Evolutionary conservation across 352 stramenopile genomes (phyloP).

Genomic region (Plasmopara halstedii): DNA sequence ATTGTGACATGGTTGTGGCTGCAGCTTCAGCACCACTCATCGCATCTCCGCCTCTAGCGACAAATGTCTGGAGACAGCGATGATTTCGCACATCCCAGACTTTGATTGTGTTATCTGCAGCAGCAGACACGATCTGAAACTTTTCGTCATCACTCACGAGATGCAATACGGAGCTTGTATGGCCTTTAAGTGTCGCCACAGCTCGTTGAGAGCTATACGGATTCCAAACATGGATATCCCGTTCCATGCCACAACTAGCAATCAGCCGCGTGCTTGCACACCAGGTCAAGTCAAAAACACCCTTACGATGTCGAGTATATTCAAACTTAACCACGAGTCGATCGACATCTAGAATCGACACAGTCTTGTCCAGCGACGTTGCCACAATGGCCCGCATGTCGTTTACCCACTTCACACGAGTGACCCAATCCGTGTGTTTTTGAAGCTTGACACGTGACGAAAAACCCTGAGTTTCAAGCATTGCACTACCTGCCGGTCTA

Average conservation of each 20-base stretch:
- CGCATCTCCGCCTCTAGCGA: slow-evolving; percentile 22
- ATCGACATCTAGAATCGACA: slow-evolving; percentile 79
- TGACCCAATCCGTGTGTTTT: slow-evolving; percentile 81
- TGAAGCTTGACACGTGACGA: slow-evolving; percentile 64
- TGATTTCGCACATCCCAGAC: slow-evolving; percentile 81
- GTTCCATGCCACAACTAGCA: slow-evolving; percentile 77
- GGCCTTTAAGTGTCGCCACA: slow-evolving; percentile 57
- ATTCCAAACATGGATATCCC: slow-evolving; percentile 86
- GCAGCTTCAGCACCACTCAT: slow-evolving; percentile 1
- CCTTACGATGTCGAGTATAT: slow-evolving; percentile 76
- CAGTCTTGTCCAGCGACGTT: slow-evolving; percentile 69
- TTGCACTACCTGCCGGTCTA: slow-evolving; percentile 38
- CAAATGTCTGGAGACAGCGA: slow-evolving; percentile 73
- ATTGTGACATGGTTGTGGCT: slow-evolving; percentile 3
- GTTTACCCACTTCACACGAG: slow-evolving; percentile 75
- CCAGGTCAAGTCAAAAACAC: slow-evolving; percentile 79
- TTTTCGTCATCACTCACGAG: slow-evolving; percentile 77
- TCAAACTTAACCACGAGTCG: slow-evolving; percentile 74
- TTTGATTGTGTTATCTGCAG: slow-evolving; percentile 80
- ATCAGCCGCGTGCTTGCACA: slow-evolving; percentile 67
- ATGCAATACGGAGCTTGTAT: slow-evolving; percentile 70
- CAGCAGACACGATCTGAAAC: slow-evolving; percentile 74
- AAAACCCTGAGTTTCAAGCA: slow-evolving; percentile 57
- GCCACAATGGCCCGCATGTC: slow-evolving; percentile 75
- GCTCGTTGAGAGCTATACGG: slow-evolving; percentile 80